These are phyloP conservation scores for Fusarium buharicum DNA, from an alignment of 2,329 filamentous ascomycete species.

Conservation along the genomic window DNA sequence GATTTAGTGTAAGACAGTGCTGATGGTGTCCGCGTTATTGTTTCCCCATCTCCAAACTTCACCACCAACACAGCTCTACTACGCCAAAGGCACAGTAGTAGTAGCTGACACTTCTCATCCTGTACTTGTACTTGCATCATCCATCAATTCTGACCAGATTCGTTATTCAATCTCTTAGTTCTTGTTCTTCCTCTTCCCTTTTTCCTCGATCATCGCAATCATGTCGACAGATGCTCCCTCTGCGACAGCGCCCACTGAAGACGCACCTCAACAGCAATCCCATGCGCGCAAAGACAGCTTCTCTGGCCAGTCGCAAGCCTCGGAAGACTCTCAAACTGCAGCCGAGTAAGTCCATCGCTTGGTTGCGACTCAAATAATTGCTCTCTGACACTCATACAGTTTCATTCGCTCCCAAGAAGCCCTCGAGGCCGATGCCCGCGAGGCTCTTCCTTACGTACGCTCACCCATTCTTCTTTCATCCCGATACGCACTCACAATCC, in stretches of 20 bases:
- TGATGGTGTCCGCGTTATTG: conserved; percentile 28
- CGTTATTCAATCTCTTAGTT: conserved; percentile 9
- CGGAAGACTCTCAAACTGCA: conserved; percentile 75
- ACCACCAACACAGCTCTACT: conserved; percentile 5
- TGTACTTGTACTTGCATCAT: conserved; percentile 19
- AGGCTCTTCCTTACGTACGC: conserved; percentile 89
- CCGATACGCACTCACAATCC: conserved; percentile 33
- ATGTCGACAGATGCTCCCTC: conserved; percentile 55
- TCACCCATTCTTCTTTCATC: conserved; percentile 7
- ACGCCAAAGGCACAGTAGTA: neutral
- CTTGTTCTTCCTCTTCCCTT: neutral
- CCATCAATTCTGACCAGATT: conserved; percentile 8
- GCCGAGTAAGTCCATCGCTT: conserved; percentile 66
- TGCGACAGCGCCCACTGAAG: conserved; percentile 37
- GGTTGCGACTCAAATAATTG: neutral
- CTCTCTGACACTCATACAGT: conserved; percentile 54
- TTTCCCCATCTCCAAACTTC: conserved; percentile 8
- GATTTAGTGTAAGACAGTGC: accelerated
- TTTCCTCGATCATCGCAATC: conserved; percentile 21
- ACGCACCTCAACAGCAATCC: conserved; percentile 38
- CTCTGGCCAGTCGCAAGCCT: conserved; percentile 65
- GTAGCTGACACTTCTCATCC: conserved; percentile 17
- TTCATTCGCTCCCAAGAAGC: conserved; percentile 91
- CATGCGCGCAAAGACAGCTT: conserved; percentile 65
- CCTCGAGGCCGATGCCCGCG: conserved; percentile 93